These are phyloP conservation scores for Scedosporium aurantiacum DNA, from an alignment of 2,329 filamentous ascomycete genomes.

Conservation along the genomic window DNA sequence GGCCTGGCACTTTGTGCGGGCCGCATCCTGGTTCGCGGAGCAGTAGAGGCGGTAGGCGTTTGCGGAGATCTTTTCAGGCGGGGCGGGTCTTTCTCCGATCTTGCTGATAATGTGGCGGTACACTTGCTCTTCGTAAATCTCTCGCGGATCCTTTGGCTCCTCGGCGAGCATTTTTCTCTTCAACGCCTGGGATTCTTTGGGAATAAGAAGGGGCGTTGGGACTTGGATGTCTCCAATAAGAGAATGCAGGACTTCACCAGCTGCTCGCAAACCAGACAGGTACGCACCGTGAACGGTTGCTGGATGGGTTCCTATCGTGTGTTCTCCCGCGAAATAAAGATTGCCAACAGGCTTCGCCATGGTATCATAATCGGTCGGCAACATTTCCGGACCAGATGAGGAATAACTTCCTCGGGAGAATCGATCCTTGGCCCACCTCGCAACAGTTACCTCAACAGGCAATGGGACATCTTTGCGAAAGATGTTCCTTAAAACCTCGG, in stretches of 20 bases:
- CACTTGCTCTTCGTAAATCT: constrained; percentile 45
- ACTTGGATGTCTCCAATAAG: constrained; percentile 74
- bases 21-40: constrained; percentile 60
- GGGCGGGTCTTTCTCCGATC: constrained; percentile 65
- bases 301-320: constrained; percentile 89
- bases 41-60: constrained; percentile 89
- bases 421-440: constrained; percentile 80
- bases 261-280: constrained; percentile 80
- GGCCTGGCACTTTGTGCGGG: constrained; percentile 49
- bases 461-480: constrained; percentile 62
- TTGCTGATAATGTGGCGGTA: constrained; percentile 38
- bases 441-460: constrained; percentile 79
- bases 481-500: constrained; percentile 62
- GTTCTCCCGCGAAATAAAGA: constrained; percentile 90
- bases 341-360: constrained; percentile 82
- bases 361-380: constrained; percentile 77
- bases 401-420: constrained; percentile 96
- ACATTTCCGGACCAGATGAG: constrained; percentile 74
- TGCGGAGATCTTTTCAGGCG: constrained; percentile 60
- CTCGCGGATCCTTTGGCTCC: constrained; percentile 31
- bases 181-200: constrained; percentile 42
- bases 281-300: constrained; percentile 97
- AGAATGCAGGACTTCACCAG: constrained; percentile 70
- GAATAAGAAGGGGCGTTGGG: constrained; percentile 61
- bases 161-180: constrained; percentile 41